A percentile compares a stretch with the other conserved stretches of the same genome.
These are phyloP conservation scores for Selaginella tamariscina DNA, from an alignment of 75 land plant genomes.

Conservation along the genomic window DNA sequence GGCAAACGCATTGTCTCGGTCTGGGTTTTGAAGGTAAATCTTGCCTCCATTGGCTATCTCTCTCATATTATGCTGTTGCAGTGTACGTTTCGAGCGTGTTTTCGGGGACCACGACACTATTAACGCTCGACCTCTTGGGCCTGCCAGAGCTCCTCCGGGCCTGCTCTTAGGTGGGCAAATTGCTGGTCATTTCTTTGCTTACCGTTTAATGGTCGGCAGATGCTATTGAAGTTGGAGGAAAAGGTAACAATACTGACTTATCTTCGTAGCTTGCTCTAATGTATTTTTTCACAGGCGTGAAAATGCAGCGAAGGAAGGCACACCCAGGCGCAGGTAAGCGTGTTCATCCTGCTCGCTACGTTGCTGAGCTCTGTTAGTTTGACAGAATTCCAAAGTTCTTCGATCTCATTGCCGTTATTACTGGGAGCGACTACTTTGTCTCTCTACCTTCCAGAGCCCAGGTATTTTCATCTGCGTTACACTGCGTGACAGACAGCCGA, in stretches of 20 bases:
- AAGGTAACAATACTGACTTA: neutral
- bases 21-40: neutral
- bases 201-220: neutral
- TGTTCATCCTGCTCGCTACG: neutral
- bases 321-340: constrained; percentile 1
- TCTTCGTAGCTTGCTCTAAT: neutral
- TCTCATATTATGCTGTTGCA: neutral
- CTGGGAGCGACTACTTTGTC: constrained; percentile 1
- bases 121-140: neutral
- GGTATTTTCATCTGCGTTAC: neutral
- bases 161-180: neutral
- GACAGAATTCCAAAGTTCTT: constrained; percentile 1
- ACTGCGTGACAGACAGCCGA: too few species aligned
- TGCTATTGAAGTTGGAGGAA: neutral
- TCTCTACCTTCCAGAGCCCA: constrained; percentile 1
- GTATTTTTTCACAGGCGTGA: neutral
- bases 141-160: neutral
- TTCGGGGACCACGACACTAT: neutral
- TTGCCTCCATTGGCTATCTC: neutral
- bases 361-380: neutral
- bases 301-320: too few species aligned
- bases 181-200: neutral
- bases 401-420: neutral
- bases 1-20: constrained; percentile 1
- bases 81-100: neutral